Percentiles rank a stretch among this genome's conserved stretches.
Conservation (phyloP, 192 early-diverging fungal genomes). For the Cetraspora pellucida region DNA sequence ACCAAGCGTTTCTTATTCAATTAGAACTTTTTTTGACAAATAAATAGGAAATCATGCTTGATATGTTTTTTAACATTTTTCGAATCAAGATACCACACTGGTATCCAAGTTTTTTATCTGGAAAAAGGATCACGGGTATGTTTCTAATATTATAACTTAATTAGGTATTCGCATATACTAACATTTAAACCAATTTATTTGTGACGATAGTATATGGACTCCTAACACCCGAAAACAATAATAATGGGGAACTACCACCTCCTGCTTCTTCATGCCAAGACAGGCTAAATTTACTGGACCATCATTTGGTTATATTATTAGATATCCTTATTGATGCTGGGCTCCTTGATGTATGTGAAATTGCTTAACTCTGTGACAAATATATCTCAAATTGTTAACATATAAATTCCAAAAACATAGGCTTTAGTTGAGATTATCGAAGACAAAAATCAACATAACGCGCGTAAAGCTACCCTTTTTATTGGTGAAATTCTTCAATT, state of each 20-base stretch:
- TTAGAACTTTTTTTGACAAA: constrained; percentile 7
- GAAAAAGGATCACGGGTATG: constrained; percentile 47
- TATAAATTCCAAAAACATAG: constrained; percentile 37
- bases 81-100: constrained; percentile 66
- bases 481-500: constrained; percentile 78
- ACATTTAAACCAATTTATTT: constrained; percentile 24
- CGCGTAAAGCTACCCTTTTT: constrained; percentile 68
- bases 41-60: constrained; percentile 71
- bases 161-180: too few species aligned
- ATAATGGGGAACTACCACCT: constrained; percentile 34
- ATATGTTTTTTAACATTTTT: constrained; percentile 83
- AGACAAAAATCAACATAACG: constrained; percentile 59
- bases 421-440: constrained; percentile 73
- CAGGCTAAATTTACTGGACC: constrained; percentile 64
- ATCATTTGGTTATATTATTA: constrained; percentile 70
- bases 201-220: constrained; percentile 34
- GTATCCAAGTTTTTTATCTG: constrained; percentile 51
- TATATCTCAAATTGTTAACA: not conserved
- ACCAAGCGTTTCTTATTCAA: constrained; percentile 21
- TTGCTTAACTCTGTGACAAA: constrained; percentile 26
- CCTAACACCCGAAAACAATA: constrained; percentile 38
- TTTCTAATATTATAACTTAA: too few species aligned
- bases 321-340: constrained; percentile 79
- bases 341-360: constrained; percentile 51
- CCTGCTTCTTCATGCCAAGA: constrained; percentile 37